Percentiles rank a stretch among this genome's conserved stretches.
These are phyloP conservation scores for Parachlorella kessleri DNA, from an alignment of 139 green algal genomes.

Conservation along the genomic window DNA sequence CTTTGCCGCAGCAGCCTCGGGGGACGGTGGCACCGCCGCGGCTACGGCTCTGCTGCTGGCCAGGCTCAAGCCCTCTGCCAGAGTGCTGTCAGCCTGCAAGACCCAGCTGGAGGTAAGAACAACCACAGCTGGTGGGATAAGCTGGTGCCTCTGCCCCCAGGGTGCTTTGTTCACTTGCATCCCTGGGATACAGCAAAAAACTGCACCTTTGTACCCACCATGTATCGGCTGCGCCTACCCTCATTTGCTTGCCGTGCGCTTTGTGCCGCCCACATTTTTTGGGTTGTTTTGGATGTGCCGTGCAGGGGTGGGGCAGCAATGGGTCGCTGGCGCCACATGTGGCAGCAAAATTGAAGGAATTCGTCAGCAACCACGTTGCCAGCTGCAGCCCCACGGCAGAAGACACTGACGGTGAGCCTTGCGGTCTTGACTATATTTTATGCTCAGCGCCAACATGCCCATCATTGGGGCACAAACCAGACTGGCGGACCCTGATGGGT, in stretches of 20 bases:
- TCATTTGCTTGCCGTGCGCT: no score
- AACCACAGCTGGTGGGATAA: not conserved
- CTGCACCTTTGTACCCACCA: no score
- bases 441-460: no score
- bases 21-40: not conserved
- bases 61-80: conserved; percentile 8
- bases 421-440: no score
- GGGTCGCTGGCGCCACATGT: not conserved
- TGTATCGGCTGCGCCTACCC: no score
- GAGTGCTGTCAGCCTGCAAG: conserved; percentile 1
- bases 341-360: not conserved
- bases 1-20: conserved; percentile 3
- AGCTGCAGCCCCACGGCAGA: not conserved
- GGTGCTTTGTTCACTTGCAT: not conserved
- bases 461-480: no score
- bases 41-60: conserved; percentile 2
- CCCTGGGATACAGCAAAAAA: no score
- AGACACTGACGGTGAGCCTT: not conserved
- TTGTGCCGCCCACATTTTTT: no score
- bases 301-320: no score
- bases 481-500: no score
- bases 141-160: not conserved
- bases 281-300: no score
- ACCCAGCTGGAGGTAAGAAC: conserved; percentile 10
- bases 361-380: conserved; percentile 22